Conservation (phyloP, 805 yeast genomes). For the Nakazawaea ernobii region DNA sequence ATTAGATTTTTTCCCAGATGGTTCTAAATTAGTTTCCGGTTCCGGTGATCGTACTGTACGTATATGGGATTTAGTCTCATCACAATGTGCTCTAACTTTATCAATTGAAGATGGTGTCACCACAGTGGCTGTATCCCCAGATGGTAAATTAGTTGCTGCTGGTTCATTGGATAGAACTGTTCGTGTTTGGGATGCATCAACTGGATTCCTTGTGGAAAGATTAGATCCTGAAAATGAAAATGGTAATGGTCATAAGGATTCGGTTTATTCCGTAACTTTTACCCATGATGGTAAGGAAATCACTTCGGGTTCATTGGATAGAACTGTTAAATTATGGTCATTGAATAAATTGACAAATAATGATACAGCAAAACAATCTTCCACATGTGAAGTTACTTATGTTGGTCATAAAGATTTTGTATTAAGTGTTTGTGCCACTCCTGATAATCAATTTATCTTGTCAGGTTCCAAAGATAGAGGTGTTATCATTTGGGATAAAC, state of each 20-base stretch:
- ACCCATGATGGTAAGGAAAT: conserved; percentile 88
- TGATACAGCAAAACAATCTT: conserved; percentile 31
- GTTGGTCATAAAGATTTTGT: conserved; percentile 97
- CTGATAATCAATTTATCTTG: conserved; percentile 83
- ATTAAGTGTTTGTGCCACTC: conserved; percentile 87
- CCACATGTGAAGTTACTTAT: conserved; percentile 82
- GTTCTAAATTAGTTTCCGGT: conserved; percentile 89
- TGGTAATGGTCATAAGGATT: conserved; percentile 93
- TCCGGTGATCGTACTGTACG: conserved; percentile 95
- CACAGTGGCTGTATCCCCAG: conserved; percentile 95
- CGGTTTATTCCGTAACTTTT: conserved; percentile 92
- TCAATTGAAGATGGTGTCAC: conserved; percentile 97
- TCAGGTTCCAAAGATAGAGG: conserved; percentile 97
- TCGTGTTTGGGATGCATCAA: conserved; percentile 92
- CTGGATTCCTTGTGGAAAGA: conserved; percentile 88
- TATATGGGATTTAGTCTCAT: conserved; percentile 90
- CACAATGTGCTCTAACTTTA: conserved; percentile 82
- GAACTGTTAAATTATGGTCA: conserved; percentile 95
- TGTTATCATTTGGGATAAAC: conserved; percentile 94
- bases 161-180: conserved; percentile 95
- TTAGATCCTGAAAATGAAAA: conserved; percentile 83
- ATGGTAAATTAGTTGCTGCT: conserved; percentile 90
- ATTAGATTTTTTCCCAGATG: conserved; percentile 90
- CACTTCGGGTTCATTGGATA: conserved; percentile 91
- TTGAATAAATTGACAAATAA: conserved; percentile 50